Evolutionary conservation across 495 filamentous ascomycete genomes (phyloP), one percentile per base, ranked within the genome.

Genomic region (Daldinia concentrica): DNA sequence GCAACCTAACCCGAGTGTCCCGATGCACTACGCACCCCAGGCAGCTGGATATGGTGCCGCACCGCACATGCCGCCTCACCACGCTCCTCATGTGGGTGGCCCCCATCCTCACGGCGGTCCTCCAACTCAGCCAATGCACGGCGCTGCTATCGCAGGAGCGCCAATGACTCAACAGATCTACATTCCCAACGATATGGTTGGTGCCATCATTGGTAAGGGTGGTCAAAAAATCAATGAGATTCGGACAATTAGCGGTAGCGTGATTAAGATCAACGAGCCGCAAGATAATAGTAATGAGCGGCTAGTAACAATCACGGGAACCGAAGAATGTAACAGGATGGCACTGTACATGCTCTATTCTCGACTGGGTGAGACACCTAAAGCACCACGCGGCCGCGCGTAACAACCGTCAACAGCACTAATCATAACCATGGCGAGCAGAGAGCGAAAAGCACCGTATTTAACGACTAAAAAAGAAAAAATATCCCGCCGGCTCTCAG

Each of bases 221-320:
- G 95, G 95, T 68, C 92, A 93, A 26, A 99, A 99, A 88, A 99
- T 99, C 85, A 99, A 99, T 77, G 95, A 99, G 83, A 99, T 99
- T 68, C 90, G 95, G 62, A 93, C 96, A 73, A 87, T 99, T 72
- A 96, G 92, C 74, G 96, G 96, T 68, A 98, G 95, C 81, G 95
- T 98, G 12, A 99, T 99, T 78, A 99, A 99, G 87, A 99, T 99
- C 85, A 99, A 99, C 79, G 95, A 99, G 77, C 95, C 95, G 0
- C 95, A 97, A 75, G 96, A 98, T 79, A 98, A 96, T 82, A 98
- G 93, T 85, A 99, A 98, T 76, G 95, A 99, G 82, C 88, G 95
- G 62, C 84, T 99, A 58, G 95, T 99, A 29, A 99, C 95, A 7
- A 97, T 99, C 73, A 98, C 96, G 4, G 95, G 95, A 58, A 98